Base-by-base conservation (phyloP, 441 rosid species). In the Bruguiera hainesii region DNA sequence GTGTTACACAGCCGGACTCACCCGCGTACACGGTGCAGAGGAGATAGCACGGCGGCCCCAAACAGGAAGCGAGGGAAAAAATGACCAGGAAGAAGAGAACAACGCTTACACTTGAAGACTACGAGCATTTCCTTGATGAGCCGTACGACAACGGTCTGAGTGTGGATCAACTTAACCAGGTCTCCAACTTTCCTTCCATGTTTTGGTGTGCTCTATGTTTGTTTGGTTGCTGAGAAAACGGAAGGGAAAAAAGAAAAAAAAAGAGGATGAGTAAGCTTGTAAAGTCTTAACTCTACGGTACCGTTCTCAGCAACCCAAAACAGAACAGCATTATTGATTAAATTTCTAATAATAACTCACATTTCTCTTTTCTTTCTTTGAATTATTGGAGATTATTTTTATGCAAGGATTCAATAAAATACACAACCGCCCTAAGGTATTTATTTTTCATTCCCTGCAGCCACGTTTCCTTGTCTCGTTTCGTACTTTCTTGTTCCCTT, bases 381-480 rank as follows among this genome's bases (percentile, higher is more conserved):
- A 8, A 16, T 20, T 7, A 1, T 6, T 2, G 7, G 21, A 73
- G 75, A 58, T 63, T 18, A 71, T 75, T 42, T 63, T 55, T 6
- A 31, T 71, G 33, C 67, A 67, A 18, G 64, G 79, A 71, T 75
- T 75, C 73, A 59, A 20, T 31, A 75, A 64, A 60, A 46, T 63
- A 49, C 66, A 59, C 67, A 64, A 29, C 46, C 66, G 68, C 7
- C 66, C 31, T 20, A 58, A 64, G 70, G 75, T 60, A 64, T 51
- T 59, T 28, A 1, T 19, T 28, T 23, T 25, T 25, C n/a, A 1
- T 35, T 60, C 56, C 25, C 13, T 3, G 4, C 8, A 35, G 1
- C 39, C 39, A 35, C 7, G 1, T 5, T 63, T 8, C 18, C 6
- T 16, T 6, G 23, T 5, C 39, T 23, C 23, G 21, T 35, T 0